phyloP scores from a whole-genome alignment of 495 filamentous ascomycete species.

The Talaromyces adpressus region DNA sequence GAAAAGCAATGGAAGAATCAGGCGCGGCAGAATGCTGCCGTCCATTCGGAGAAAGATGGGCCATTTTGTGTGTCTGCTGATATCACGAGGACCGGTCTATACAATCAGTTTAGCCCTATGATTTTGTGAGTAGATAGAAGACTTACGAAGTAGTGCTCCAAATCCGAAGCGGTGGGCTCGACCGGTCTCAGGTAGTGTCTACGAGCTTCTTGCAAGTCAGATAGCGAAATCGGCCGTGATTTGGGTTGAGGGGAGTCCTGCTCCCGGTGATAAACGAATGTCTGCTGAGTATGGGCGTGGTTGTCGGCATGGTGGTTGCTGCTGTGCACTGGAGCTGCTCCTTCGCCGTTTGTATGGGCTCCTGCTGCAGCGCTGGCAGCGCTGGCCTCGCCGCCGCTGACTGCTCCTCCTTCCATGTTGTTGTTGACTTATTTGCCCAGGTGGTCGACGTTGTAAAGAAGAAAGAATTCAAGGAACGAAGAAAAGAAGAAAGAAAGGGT shows the following conservation, averaged over 20 bases:
- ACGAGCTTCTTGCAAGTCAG: constrained; percentile 28
- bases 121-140: neutral
- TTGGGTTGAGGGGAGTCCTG: constrained; percentile 16
- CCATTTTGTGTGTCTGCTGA: constrained; percentile 73
- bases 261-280: constrained; percentile 15
- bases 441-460: neutral
- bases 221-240: constrained; percentile 13
- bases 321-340: constrained; percentile 21
- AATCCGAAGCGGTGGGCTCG: constrained; percentile 12
- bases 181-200: neutral
- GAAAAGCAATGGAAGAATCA: constrained; percentile 66
- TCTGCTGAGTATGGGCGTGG: constrained; percentile 12
- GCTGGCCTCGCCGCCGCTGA: constrained; percentile 11
- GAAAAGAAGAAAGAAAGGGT: neutral
- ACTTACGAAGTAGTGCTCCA: constrained; percentile 42
- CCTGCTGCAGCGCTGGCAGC: constrained; percentile 11
- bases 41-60: constrained; percentile 74
- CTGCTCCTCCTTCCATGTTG: constrained; percentile 8
- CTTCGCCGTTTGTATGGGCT: constrained; percentile 8
- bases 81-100: constrained; percentile 55
- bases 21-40: constrained; percentile 71
- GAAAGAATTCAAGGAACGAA: neutral
- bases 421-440: neutral
- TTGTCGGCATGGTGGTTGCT: constrained; percentile 9
- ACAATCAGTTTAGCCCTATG: neutral